These are phyloP conservation scores for Solanum rostratum DNA, from an alignment of 257 asterid species.

Conservation along the genomic window DNA sequence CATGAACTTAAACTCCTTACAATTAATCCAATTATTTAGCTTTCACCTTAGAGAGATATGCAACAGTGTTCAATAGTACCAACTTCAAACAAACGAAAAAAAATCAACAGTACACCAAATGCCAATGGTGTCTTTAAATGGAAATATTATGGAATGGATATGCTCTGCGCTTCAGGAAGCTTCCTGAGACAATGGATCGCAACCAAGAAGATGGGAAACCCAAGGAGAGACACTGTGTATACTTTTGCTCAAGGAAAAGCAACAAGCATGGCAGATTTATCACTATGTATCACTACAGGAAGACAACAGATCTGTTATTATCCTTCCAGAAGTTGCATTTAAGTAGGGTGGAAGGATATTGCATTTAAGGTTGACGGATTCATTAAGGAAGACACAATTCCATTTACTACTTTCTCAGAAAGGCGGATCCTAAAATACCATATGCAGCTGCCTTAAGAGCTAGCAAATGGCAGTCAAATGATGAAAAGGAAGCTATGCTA, in stretches of 20 bases:
- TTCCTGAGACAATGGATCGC: too few relatives aligned
- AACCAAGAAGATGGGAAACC: too few relatives aligned
- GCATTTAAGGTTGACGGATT: background rate
- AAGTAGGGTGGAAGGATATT: background rate
- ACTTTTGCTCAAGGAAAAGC: background rate
- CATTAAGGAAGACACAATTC: background rate
- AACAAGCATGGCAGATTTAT: too few relatives aligned
- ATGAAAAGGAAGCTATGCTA: too few relatives aligned
- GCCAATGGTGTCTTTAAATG: background rate
- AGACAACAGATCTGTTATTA: background rate
- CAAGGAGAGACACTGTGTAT: too few relatives aligned
- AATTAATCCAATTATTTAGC: background rate
- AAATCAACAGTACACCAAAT: background rate
- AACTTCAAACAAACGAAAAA: too few relatives aligned
- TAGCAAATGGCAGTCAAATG: too few relatives aligned
- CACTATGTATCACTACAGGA: background rate
- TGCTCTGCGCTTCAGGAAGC: too few relatives aligned
- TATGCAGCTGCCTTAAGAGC: too few relatives aligned
- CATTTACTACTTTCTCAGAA: too few relatives aligned
- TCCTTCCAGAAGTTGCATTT: background rate
- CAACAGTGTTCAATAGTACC: background rate
- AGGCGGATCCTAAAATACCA: too few relatives aligned
- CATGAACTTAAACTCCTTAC: background rate
- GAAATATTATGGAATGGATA: too few relatives aligned
- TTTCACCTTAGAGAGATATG: background rate